Base-by-base conservation (phyloP, 1,284 basidiomycete genomes). In the Ustilago trichophora region DNA sequence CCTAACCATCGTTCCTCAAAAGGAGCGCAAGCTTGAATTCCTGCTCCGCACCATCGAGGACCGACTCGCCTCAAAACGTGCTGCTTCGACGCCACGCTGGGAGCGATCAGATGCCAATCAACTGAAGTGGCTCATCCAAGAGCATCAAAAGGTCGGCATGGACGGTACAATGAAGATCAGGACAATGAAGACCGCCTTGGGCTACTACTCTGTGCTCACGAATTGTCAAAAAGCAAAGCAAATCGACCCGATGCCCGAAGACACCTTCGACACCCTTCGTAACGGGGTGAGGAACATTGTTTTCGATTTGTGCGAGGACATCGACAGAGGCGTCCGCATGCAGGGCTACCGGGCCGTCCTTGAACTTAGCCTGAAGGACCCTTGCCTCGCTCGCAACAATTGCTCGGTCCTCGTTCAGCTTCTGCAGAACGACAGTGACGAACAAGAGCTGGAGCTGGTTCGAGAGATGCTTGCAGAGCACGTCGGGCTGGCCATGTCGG, bases 281-380 rank as follows among this genome's bases (percentile, higher is more conserved):
- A 19, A 41, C 6, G 37, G 32, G 1, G 15, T 69, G 0, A 41
- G 55, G 15, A 25, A 45, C 9, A 24, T 50, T n/a, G 35, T 58
- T 25, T 45, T 47, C 32, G 55, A 64, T 21, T 19, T 45, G 6
- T 63, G 59, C 54, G 51, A 55, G 22, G 51, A 54, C 4, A 12
- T 6, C 6, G 24, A 19, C n/a, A 12, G 18, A 1, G 0, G 21
- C 1, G 38, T 48, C 4, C 55, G 66, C 21, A 38, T 31, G 38
- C 18, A 38, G 13, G 60, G 43, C 9, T 56, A 69, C 18, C 11
- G 2, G 0, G 52, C 41, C 3, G 26, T 69, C 2, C 9, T 46
- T 0, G 31, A 36, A 16, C 43, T 69, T 18, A 56, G 66, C 48
- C 4, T 19, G 11, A 35, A 12, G 6, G 66, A 69, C 16, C 7